Base-by-base conservation (phyloP, 1,139 yeast species). In the Yamadazyma songkhlaensis region DNA sequence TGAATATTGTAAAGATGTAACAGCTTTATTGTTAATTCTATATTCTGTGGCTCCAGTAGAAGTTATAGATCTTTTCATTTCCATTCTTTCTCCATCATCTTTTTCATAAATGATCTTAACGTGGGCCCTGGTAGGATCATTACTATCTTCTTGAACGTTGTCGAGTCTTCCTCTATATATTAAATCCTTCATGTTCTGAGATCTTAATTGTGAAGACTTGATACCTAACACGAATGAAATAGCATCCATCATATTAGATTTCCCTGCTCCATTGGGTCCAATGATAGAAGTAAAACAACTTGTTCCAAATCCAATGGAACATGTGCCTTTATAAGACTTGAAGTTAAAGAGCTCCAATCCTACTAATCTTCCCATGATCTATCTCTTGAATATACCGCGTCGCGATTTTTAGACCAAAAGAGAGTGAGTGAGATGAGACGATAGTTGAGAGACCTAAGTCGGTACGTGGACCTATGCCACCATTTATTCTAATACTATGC, bases 201-300 rank as follows among this genome's bases (percentile, higher is more conserved):
- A 87, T 50, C 99, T 74, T 44, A 94, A 67, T 43, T 86, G 92
- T 24, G 74, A 66, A 12, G 94, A 79, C 50, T 84, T 72, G 36
- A 92, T 81, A 14, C 99, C 99, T 25, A 94, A 71, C 10, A 92
- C 98, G 57, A 92, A 92, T 2, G 97, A 88, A 12, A 90, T 89
- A 32, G 97, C 97, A 59, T 90, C 97, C 97, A 90, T 90, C 90
- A 90, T 84, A 54, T 92, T 92, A 34, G 96, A 86, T 64, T 92
- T 92, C 10, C 99, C 99, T 1, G 97, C 85, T 12, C 98, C 98
- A 72, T 94, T 94, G 11, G 98, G 97, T 1, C 99, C 99, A 41
- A 94, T 86, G 44, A 92, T 87, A 33, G 95, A 84, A 2, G 96
- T 87, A 64, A 94, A 92, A 46, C 75, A 74, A 1, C 95, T 78